A percentile compares a stretch with the other conserved stretches of the same genome.
Evolutionary conservation across 2,329 filamentous ascomycete species (phyloP).

Genomic region (Nemania serpens): DNA sequence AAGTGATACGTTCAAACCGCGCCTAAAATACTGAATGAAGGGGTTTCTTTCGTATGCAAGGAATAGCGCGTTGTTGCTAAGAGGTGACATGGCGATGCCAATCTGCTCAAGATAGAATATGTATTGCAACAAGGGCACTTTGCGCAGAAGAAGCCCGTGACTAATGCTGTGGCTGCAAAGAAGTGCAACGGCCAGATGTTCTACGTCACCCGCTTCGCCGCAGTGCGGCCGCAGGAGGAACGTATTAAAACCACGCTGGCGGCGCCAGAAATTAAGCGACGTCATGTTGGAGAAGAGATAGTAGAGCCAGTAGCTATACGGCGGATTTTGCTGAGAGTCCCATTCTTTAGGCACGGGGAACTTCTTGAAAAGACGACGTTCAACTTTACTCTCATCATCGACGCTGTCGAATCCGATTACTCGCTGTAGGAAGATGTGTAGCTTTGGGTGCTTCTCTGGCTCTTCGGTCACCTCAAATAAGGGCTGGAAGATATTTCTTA

Average conservation of each 20-base stretch:
- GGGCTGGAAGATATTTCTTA: conserved; percentile 90
- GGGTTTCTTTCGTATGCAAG: conserved; percentile 96
- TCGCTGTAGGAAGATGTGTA: conserved; percentile 91
- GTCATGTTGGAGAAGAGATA: conserved; percentile 94
- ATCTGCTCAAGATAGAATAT: conserved; percentile 98
- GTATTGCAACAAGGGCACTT: conserved; percentile 93
- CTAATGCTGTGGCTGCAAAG: conserved; percentile 97
- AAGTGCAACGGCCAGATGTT: conserved; percentile 89
- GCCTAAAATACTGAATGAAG: conserved; percentile 92
- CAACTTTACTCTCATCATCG: conserved; percentile 96
- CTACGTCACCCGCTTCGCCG: conserved; percentile 94
- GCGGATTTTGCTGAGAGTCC: conserved; percentile 92
- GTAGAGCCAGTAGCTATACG: conserved; percentile 99
- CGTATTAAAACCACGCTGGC: conserved; percentile 91
- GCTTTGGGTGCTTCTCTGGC: conserved; percentile 83
- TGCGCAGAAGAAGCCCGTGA: conserved; percentile 88
- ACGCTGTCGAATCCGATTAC: conserved; percentile 98
- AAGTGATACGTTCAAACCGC: conserved; percentile 91
- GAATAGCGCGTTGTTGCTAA: conserved; percentile 97
- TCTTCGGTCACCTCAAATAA: conserved; percentile 93
- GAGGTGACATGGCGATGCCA: conserved; percentile 97
- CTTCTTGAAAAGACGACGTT: conserved; percentile 92
- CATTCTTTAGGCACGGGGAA: conserved; percentile 89
- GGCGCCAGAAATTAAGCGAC: conserved; percentile 90
- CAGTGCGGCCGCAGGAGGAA: conserved; percentile 93